Conservation (phyloP, 139 green algal species). For the Closterium sp. region DNA sequence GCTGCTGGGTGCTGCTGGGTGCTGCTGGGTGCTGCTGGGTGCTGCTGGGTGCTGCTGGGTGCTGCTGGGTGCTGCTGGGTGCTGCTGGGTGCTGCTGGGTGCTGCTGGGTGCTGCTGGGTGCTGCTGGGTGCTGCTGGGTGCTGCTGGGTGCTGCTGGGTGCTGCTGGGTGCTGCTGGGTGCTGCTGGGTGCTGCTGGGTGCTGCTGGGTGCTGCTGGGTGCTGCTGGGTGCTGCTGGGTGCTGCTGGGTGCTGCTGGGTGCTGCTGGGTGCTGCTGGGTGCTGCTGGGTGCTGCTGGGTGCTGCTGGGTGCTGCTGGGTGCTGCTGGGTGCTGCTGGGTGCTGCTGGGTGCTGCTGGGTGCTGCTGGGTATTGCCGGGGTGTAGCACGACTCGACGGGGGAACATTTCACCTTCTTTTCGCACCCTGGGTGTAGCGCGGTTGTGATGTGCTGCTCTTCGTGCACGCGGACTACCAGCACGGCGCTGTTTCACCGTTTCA, state of each 20-base stretch:
- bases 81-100: too few species aligned
- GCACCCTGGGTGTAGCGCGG: too few species aligned
- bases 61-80: too few species aligned
- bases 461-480: too few species aligned
- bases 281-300: neutral
- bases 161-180: neutral
- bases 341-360: neutral
- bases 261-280: neutral
- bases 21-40: neutral
- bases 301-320: too few species aligned
- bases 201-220: too few species aligned
- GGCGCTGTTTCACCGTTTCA: too few species aligned
- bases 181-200: too few species aligned
- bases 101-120: neutral
- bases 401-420: too few species aligned
- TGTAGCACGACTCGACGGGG: too few species aligned
- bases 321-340: too few species aligned
- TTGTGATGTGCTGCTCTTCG: too few species aligned
- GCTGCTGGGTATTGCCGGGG: neutral
- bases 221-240: neutral
- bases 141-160: neutral
- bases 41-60: neutral
- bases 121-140: neutral
- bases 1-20: neutral
- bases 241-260: conserved; percentile 4